These are phyloP conservation scores for Cryptosporidium bovis DNA, from an alignment of 169 alveolate genomes.

Conservation along the genomic window DNA sequence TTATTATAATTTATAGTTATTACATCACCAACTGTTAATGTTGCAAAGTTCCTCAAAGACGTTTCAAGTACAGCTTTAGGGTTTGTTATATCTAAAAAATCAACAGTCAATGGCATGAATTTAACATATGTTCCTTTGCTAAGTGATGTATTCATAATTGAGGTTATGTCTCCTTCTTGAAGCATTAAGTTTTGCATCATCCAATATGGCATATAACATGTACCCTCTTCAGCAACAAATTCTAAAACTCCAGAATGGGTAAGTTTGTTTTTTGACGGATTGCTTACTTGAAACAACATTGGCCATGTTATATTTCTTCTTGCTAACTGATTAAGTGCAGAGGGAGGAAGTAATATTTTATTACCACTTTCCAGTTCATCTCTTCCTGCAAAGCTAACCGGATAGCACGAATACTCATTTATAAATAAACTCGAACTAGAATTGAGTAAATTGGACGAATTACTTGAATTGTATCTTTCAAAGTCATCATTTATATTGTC, in stretches of 20 bases:
- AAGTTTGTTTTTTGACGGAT: slow-evolving; percentile 79
- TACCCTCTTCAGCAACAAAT: slow-evolving; percentile 94
- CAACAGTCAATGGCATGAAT: slow-evolving; percentile 91
- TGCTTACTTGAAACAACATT: slow-evolving; percentile 85
- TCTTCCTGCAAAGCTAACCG: slow-evolving; percentile 87
- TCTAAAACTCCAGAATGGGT: slow-evolving; percentile 95
- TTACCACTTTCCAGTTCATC: slow-evolving; percentile 87
- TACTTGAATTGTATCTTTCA: slow-evolving; percentile 5
- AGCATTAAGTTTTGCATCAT: slow-evolving; percentile 91
- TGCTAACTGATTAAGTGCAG: slow-evolving; percentile 87
- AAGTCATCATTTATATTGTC: slow-evolving; percentile 54
- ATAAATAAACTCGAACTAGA: slow-evolving; percentile 34
- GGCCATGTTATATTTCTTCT: slow-evolving; percentile 89
- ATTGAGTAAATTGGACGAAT: slow-evolving; percentile 5
- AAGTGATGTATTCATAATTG: slow-evolving; percentile 87
- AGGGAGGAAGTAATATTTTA: slow-evolving; percentile 85
- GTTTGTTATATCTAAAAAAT: slow-evolving; percentile 92
- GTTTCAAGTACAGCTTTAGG: slow-evolving; percentile 95
- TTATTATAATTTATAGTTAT: slow-evolving; percentile 90
- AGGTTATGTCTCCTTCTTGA: slow-evolving; percentile 89
- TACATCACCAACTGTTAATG: slow-evolving; percentile 92
- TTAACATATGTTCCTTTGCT: slow-evolving; percentile 91
- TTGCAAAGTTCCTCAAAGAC: slow-evolving; percentile 90
- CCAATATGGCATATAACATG: slow-evolving; percentile 93
- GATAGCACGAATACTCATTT: slow-evolving; percentile 83